Evolutionary conservation across 257 asterid genomes (phyloP), one percentile per base, ranked within the genome.

Genomic region (Petunia secreta): DNA sequence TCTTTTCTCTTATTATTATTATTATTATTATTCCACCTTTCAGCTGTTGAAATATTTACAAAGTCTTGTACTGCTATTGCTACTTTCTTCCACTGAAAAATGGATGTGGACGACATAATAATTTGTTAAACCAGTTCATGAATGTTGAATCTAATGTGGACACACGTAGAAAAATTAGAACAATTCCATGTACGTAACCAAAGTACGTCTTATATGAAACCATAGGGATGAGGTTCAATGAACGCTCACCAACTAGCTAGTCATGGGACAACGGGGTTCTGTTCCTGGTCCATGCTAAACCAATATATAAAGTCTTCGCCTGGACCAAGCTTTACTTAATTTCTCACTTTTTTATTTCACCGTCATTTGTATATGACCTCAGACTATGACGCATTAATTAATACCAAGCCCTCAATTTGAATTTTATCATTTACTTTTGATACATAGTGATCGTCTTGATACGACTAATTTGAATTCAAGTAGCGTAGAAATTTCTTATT

Each of bases 141-240:
- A 71, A 71, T 50, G 44, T 71, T 71, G 77, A 71, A 71, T 71
- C 48, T 25, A 25, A 25, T 64, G 77, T 71, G 77, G 52, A 71
- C 77, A 71, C 34, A 71, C 77, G 77, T 71, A 71, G 62, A 71
- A 71, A 25, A 71, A 71, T 50, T 71, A 71, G 11, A 71, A 48
- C 11, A 34, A 71, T 71, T 71, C 77, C 9, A 71, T 11, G 62
- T 48, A 71, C 77, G 77, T 71, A 71, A 50, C 77, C 77, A 69
- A 44, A 46, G 25, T 25, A 25, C 25, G 25, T 67, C 39, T 48
- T 46, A 46, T 46, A 69, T 44, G 58, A 68, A 16, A 8, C 41
- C 36, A 57, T 57, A 14, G 63, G n/a, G 63, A 25, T 57, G 8
- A 55, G 63, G 73, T 82, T 85, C 82, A 80, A 82, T 76, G 84